Evolutionary conservation across 331 rosid species (phyloP).

Genomic region (Phaseolus coccineus): DNA sequence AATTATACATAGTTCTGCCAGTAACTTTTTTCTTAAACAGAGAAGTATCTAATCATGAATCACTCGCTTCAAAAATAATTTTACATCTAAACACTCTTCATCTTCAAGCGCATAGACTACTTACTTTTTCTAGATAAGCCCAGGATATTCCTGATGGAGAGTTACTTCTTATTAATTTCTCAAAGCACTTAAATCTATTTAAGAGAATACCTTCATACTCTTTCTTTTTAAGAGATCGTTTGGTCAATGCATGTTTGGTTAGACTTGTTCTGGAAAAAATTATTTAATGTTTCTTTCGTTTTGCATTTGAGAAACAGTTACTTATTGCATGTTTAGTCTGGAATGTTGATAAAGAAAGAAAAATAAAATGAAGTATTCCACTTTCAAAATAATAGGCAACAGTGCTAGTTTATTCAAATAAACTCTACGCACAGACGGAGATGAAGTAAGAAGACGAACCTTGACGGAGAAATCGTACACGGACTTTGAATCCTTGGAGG

Average conservation of each 20-base stretch:
- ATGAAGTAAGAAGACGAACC: constrained; percentile 42
- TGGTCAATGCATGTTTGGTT: not conserved
- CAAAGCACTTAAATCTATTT: too few relatives aligned
- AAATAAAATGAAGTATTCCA: not conserved
- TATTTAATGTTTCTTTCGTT: not conserved
- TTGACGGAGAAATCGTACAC: constrained; percentile 64
- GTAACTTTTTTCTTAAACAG: too few relatives aligned
- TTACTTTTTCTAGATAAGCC: too few relatives aligned
- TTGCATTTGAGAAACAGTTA: not conserved
- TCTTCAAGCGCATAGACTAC: too few relatives aligned
- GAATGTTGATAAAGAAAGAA: not conserved
- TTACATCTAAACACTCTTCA: too few relatives aligned
- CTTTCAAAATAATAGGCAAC: not conserved
- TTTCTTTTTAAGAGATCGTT: too few relatives aligned
- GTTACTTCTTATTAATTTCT: too few relatives aligned
- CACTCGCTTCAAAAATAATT: not conserved
- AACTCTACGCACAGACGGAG: not conserved
- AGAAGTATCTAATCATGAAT: not conserved
- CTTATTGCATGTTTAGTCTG: not conserved
- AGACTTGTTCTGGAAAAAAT: not conserved
- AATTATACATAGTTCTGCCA: too few relatives aligned
- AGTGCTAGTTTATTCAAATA: not conserved
- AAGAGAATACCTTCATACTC: too few relatives aligned
- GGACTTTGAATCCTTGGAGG: constrained; percentile 45
- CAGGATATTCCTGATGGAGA: too few relatives aligned